Conservation (phyloP, 176 grass and related monocot genomes). For the Hyparrhenia diplandra region DNA sequence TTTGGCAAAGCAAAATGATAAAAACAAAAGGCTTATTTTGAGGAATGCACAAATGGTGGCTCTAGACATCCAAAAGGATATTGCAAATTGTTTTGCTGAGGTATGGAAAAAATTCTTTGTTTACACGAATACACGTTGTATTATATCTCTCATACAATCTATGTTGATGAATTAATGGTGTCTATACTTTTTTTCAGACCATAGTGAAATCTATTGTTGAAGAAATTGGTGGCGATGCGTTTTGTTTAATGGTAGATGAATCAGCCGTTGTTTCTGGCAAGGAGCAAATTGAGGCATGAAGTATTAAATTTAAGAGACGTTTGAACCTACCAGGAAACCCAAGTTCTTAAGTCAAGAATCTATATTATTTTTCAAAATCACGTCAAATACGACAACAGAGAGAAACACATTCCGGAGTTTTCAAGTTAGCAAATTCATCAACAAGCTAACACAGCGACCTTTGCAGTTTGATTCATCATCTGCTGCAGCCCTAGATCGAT, state of each 20-base stretch:
- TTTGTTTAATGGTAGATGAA: conserved; percentile 3
- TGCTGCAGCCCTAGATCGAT: too few relatives aligned
- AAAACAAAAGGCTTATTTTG: background rate
- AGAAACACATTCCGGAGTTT: too few relatives aligned
- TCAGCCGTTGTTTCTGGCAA: background rate
- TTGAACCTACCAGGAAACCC: too few relatives aligned
- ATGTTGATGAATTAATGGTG: background rate
- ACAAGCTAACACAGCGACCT: too few relatives aligned
- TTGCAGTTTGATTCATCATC: too few relatives aligned
- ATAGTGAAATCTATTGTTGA: conserved; percentile 1
- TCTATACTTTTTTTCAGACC: background rate
- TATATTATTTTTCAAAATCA: too few relatives aligned
- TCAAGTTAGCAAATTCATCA: too few relatives aligned
- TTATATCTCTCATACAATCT: background rate
- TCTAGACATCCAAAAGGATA: background rate
- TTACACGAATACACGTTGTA: background rate
- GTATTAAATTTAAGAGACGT: too few relatives aligned
- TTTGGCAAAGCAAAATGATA: background rate
- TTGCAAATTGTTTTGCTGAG: background rate
- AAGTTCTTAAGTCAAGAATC: too few relatives aligned
- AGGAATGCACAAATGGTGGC: background rate
- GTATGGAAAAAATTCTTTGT: background rate
- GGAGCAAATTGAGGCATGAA: too few relatives aligned
- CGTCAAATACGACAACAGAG: too few relatives aligned
- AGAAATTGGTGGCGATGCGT: background rate